Base-by-base conservation (phyloP, 1,284 basidiomycete genomes). In the Vanrija humicola region DNA sequence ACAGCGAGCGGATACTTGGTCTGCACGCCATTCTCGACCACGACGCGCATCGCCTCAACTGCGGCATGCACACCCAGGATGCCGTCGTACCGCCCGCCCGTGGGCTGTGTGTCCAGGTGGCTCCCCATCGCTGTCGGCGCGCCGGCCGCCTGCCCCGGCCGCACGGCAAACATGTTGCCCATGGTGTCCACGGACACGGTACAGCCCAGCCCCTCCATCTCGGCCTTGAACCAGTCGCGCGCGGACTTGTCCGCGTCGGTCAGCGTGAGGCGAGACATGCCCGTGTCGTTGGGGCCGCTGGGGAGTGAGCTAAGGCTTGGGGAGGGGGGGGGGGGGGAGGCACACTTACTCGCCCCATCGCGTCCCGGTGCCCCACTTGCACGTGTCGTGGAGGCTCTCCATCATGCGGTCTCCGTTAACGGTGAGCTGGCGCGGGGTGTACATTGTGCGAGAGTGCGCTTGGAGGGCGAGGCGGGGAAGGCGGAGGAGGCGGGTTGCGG, bases 131-230 rank as follows among this genome's bases (percentile, higher is more conserved):
- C 67, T 14, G 63, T 64, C 8, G 68, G 68, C 15, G 60, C 46
- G 4, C 54, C 54, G 15, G 53, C 52, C 25, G 50, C 45, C 46
- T 55, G 55, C n/a, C 69, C 70, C 5, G 55, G 50, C 1, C 62
- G 60, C 23, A 68, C 58, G 21, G 67, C 63, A 46, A 72, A 74
- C 61, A 70, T 70, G 61, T 72, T 72, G 12, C 72, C 72, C 68
- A 74, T 73, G 21, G 52, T 18, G 50, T 68, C 66, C 8, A 67
- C 55, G n/a, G 59, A 64, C 43, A 73, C 64, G 15, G 53, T 47
- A 54, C 70, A 74, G 0, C 69, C 72, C 2, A 74, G 63, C 25
- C 56, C 56, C 40, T 61, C 48, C 42, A 63, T 59, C 57, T 73
- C 66, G 18, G 55, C 45, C 16, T 61, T 52, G 46, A 73, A 67